These are phyloP conservation scores for Trypanosoma platydactyli DNA, from an alignment of 208 protist genomes.

Conservation along the genomic window DNA sequence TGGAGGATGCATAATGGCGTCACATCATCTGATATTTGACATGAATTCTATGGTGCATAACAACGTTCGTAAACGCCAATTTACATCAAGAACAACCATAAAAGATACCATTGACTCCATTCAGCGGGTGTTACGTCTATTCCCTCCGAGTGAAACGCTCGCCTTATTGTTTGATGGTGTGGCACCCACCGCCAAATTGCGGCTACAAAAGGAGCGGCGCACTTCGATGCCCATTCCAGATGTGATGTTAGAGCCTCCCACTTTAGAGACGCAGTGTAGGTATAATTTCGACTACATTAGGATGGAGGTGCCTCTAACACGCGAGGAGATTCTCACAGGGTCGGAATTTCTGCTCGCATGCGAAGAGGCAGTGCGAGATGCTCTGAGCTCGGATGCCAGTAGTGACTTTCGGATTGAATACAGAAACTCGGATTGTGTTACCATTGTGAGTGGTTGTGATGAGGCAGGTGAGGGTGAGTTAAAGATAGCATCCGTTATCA, in stretches of 20 bases:
- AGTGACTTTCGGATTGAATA: background rate
- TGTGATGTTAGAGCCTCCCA: background rate
- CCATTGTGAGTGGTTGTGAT: slow-evolving; percentile 42
- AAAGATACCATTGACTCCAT: slow-evolving; percentile 35
- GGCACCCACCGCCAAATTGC: slow-evolving; percentile 68
- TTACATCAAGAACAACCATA: slow-evolving; percentile 42
- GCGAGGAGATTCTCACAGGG: slow-evolving; percentile 69
- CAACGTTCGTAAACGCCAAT: slow-evolving; percentile 28
- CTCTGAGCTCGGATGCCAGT: slow-evolving; percentile 17
- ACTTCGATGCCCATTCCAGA: slow-evolving; percentile 6
- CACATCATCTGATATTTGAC: slow-evolving; percentile 75
- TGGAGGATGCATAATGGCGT: slow-evolving; percentile 25
- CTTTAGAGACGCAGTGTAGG: background rate
- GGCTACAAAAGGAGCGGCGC: slow-evolving; percentile 68
- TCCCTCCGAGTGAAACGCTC: slow-evolving; percentile 45
- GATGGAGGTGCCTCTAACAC: slow-evolving; percentile 38
- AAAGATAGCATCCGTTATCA: slow-evolving; percentile 70
- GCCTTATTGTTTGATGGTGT: slow-evolving; percentile 79
- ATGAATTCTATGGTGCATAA: slow-evolving; percentile 85
- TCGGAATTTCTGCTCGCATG: slow-evolving; percentile 77
- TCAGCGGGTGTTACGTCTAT: slow-evolving; percentile 34
- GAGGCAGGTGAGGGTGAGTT: slow-evolving; percentile 82
- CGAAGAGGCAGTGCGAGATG: slow-evolving; percentile 41
- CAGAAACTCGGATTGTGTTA: background rate
- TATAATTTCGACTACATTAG: slow-evolving; percentile 58